Percentiles rank a stretch among this genome's conserved stretches.
Conservation (phyloP, 1,284 basidiomycete species). For the Cystobasidium slooffiae region DNA sequence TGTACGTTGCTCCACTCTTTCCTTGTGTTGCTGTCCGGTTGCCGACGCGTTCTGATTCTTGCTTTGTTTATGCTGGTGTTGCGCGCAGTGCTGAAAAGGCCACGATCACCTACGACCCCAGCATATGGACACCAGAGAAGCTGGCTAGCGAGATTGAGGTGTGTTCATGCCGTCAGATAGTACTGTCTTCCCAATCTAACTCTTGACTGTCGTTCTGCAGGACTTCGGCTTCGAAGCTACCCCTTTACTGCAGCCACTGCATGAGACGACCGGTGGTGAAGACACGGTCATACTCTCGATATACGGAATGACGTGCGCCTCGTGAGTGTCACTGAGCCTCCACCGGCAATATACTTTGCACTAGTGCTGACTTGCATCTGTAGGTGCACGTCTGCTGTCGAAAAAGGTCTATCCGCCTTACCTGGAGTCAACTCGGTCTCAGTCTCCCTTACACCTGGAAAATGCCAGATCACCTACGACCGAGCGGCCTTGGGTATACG, state of each 20-base stretch:
- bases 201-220: slow-evolving; percentile 63
- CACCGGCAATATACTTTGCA: no score
- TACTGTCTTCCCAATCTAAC: not conserved
- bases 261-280: slow-evolving; percentile 62
- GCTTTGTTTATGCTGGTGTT: not conserved
- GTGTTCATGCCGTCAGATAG: not conserved
- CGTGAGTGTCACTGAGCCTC: not conserved
- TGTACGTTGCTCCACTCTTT: slow-evolving; percentile 56
- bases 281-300: slow-evolving; percentile 75
- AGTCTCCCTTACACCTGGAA: slow-evolving; percentile 74
- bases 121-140: slow-evolving; percentile 76
- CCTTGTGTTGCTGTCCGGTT: not conserved
- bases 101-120: slow-evolving; percentile 81
- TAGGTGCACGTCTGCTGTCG: slow-evolving; percentile 78
- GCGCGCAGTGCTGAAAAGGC: slow-evolving; percentile 74
- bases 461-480: slow-evolving; percentile 76
- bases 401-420: slow-evolving; percentile 69
- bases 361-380: not conserved
- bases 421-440: slow-evolving; percentile 76
- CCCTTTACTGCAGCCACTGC: slow-evolving; percentile 60
- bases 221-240: slow-evolving; percentile 91
- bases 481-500: slow-evolving; percentile 70
- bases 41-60: not conserved
- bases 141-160: slow-evolving; percentile 68
- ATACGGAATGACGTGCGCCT: slow-evolving; percentile 87